Evolutionary conservation across 176 grass and related monocot species (phyloP), one percentile per base, ranked within the genome.

Genomic region (Carex cristatella): DNA sequence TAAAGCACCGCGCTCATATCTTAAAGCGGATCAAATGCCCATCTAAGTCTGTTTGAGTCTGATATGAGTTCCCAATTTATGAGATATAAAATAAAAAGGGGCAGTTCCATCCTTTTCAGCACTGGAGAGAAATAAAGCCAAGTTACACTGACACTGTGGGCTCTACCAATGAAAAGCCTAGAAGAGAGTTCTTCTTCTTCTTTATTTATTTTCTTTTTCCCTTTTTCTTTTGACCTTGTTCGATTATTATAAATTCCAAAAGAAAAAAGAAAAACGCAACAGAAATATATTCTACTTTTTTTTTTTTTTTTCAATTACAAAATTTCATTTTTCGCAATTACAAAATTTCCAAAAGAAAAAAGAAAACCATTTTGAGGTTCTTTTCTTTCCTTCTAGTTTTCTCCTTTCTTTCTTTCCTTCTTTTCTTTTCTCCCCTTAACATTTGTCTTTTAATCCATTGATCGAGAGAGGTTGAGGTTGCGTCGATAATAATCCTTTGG

Each of bases 111-210:
- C 1, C 32, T 16, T 49, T 38, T 3, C 65, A 35, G 12, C 65
- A 77, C 19, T 32, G 73, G 5, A 77, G 23, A 55, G 49, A 54
- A 32, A 11, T 56, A 1, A 72, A 42, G 68, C 68, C 16, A 19
- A 72, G 2, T 72, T 72, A 4, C 23, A 23, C 23, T 23, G 23
- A 44, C 69, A 71, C 37, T n/a, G 69, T 77, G 73, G 73, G 49
- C 73, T 77, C 27, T 16, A 78, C 49, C 58, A 83, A 69, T 55
- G 44, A 51, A 83, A 54, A 83, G 32, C 64, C 81, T 33, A 83
- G 81, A 83, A 83, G 58, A 53, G 16, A 30, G 32, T 30, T 3
- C 23, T 44, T 32, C 5, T 40, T 63, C 35, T 14, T 44, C 27
- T n/a, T 81, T 40, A 1, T 35, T 35, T 33, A 33, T 35, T 61